A percentile compares a stretch with the other conserved stretches of the same genome.
phyloP scores from a whole-genome alignment of 352 stramenopile species.

The Phytophthora meadii region DNA sequence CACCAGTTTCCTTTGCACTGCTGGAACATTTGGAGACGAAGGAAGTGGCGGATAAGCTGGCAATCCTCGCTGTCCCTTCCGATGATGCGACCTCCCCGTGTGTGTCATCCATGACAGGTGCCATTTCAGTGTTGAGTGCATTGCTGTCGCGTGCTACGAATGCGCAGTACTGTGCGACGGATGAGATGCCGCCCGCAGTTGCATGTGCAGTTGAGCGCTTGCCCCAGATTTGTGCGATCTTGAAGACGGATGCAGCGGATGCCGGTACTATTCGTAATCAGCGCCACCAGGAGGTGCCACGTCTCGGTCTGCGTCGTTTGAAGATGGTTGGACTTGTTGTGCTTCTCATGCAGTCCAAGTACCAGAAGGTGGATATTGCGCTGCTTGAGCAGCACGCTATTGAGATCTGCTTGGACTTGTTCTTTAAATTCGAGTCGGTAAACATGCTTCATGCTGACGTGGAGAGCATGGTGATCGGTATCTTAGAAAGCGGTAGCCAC shows the following conservation, averaged over 20 bases:
- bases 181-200: conserved; percentile 70
- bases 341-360: conserved; percentile 86
- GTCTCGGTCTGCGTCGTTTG: conserved; percentile 75
- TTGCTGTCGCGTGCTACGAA: conserved; percentile 83
- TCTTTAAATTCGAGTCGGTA: conserved; percentile 89
- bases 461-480: conserved; percentile 86
- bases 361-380: conserved; percentile 76
- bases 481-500: conserved; percentile 81
- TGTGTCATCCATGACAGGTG: conserved; percentile 80
- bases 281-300: conserved; percentile 72
- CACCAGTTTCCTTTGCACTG: conserved; percentile 70
- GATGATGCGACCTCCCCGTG: conserved; percentile 34
- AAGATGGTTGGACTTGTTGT: conserved; percentile 86
- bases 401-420: conserved; percentile 80
- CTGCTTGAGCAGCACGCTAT: conserved; percentile 75
- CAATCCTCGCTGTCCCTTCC: conserved; percentile 58
- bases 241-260: conserved; percentile 66
- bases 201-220: conserved; percentile 60
- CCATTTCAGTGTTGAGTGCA: conserved; percentile 79
- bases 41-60: conserved; percentile 75
- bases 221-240: conserved; percentile 70
- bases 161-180: conserved; percentile 69
- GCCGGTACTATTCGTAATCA: conserved; percentile 79
- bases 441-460: conserved; percentile 90
- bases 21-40: conserved; percentile 84